Percentiles rank a stretch among this genome's conserved stretches.
Evolutionary conservation across 805 yeast species (phyloP).

Genomic region (Wickerhamomyces kurtzmanii): DNA sequence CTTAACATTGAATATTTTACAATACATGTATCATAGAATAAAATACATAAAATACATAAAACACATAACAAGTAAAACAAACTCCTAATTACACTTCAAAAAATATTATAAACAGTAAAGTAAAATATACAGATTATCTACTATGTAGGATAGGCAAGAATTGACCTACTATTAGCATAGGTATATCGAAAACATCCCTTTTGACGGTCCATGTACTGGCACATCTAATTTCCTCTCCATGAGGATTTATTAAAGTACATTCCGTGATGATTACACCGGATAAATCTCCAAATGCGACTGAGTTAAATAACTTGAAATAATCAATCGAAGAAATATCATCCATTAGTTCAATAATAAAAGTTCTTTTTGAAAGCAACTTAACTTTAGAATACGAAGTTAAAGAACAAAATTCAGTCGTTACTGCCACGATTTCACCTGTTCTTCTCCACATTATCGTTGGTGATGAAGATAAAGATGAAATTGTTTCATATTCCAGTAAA

Average conservation of each 20-base stretch:
- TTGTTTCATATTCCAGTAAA: conserved; percentile 44
- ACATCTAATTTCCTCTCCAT: conserved; percentile 39
- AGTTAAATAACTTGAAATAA: conserved; percentile 62
- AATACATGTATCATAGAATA: too few species aligned
- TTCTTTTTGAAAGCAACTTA: conserved; percentile 47
- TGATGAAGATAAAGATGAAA: conserved; percentile 45
- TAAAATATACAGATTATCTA: too few species aligned
- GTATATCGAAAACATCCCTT: conserved; percentile 75
- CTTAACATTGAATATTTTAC: too few species aligned
- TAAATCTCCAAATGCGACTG: conserved; percentile 36
- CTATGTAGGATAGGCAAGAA: conserved; percentile 60
- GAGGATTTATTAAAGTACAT: conserved; percentile 27
- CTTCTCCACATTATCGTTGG: conserved; percentile 84
- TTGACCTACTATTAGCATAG: conserved; percentile 78
- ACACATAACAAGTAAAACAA: too few species aligned
- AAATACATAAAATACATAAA: too few species aligned
- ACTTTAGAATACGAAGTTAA: conserved; percentile 55
- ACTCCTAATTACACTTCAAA: too few species aligned
- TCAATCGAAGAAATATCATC: conserved; percentile 67
- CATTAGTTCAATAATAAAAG: conserved; percentile 73
- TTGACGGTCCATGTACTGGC: conserved; percentile 83
- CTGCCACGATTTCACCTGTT: conserved; percentile 76
- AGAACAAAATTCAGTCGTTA: conserved; percentile 64
- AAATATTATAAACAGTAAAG: too few species aligned
- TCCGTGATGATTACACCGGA: conserved; percentile 28